These are phyloP conservation scores for Umbelopsis isabellina DNA, from an alignment of 192 early-diverging fungal genomes.

Conservation along the genomic window DNA sequence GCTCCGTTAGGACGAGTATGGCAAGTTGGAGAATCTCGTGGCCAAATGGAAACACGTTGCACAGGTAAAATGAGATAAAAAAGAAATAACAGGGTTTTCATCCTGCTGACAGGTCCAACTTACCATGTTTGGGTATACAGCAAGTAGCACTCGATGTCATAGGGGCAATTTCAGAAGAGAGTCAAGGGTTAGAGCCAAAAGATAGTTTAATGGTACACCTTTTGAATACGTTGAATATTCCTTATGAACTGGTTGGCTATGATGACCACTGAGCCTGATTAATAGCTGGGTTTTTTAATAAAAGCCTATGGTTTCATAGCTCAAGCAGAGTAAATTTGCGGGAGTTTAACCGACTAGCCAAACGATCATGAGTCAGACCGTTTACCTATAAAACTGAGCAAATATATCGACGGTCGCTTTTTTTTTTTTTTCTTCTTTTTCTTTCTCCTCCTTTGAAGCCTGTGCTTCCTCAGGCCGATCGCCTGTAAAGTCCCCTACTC, in stretches of 20 bases:
- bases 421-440: conserved; percentile 19
- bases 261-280: no score
- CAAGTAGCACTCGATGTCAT: conserved; percentile 21
- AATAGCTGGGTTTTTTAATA: no score
- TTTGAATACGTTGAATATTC: no score
- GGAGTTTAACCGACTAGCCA: not conserved
- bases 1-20: not conserved
- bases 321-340: no score
- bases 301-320: no score
- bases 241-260: no score
- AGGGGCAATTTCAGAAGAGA: not conserved
- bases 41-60: conserved; percentile 9
- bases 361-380: not conserved
- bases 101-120: conserved; percentile 2
- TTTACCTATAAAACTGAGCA: not conserved
- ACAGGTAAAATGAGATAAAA: conserved; percentile 9
- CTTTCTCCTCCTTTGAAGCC: conserved; percentile 1
- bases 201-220: no score
- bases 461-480: not conserved
- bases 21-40: conserved; percentile 13
- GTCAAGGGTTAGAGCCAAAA: no score
- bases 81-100: conserved; percentile 8
- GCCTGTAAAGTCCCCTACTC: not conserved
- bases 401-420: not conserved
- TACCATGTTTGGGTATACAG: not conserved